A percentile compares a stretch with the other conserved stretches of the same genome.
These are phyloP conservation scores for Magnaporthiopsis poae DNA, from an alignment of 2,329 filamentous ascomycete genomes.

Conservation along the genomic window DNA sequence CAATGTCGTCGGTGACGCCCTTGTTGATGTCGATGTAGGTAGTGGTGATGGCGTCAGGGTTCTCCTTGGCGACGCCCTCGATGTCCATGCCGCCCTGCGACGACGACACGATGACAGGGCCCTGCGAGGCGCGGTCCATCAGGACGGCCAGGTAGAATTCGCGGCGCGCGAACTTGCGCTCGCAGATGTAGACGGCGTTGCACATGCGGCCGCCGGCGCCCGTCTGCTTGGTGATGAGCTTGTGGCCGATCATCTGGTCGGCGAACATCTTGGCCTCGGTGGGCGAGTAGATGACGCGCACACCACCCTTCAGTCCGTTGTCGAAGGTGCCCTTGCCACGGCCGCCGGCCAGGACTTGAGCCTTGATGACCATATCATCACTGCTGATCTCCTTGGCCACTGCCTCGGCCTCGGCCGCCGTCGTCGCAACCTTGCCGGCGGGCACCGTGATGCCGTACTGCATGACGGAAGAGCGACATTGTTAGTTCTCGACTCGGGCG, in stretches of 20 bases:
- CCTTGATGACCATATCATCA: conserved; percentile 99
- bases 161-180: conserved; percentile 97
- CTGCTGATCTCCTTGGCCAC: conserved; percentile 83
- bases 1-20: conserved; percentile 92
- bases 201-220: conserved; percentile 86
- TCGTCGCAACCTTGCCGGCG: conserved; percentile 76
- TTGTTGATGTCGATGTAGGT: conserved; percentile 87
- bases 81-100: conserved; percentile 99
- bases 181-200: conserved; percentile 96
- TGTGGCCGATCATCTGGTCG: conserved; percentile 98
- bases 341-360: conserved; percentile 93
- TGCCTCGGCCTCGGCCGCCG: conserved; percentile 76
- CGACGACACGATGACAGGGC: conserved; percentile 90
- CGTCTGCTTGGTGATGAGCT: conserved; percentile 99
- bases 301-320: conserved; percentile 97
- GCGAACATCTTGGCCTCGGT: conserved; percentile 95
- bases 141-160: conserved; percentile 98
- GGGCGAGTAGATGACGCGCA: conserved; percentile 96
- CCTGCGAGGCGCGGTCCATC: conserved; percentile 89
- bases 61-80: conserved; percentile 95
- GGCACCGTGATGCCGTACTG: conserved; percentile 94
- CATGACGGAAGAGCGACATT: conserved; percentile 11
- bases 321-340: conserved; percentile 96
- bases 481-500: neutral
- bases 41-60: conserved; percentile 87